Conservation (phyloP, 345 rosid species). For the Eucalyptus globulus region DNA sequence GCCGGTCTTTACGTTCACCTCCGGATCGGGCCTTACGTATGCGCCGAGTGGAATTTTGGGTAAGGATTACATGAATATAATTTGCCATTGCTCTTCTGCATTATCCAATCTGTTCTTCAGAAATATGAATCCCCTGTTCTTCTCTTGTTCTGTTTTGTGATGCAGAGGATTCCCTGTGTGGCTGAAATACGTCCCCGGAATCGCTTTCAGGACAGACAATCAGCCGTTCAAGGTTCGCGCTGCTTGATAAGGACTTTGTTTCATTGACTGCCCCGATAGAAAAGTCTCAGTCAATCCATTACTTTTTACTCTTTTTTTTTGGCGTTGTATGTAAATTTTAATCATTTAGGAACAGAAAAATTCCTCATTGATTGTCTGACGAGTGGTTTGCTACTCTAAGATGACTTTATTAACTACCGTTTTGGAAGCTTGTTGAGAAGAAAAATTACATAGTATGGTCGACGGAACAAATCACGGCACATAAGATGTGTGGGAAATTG, state of each 20-base stretch:
- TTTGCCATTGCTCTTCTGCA: not conserved
- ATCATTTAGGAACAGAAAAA: not conserved
- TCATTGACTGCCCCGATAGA: not conserved
- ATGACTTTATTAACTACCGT: not conserved
- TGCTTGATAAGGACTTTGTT: not conserved
- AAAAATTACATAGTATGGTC: not conserved
- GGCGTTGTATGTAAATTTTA: not conserved
- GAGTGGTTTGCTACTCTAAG: not conserved
- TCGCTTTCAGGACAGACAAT: conserved; percentile 33
- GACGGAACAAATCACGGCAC: not conserved
- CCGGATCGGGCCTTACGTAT: conserved; percentile 36
- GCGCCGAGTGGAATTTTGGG: conserved; percentile 39
- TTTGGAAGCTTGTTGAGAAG: not conserved
- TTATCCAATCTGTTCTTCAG: not conserved
- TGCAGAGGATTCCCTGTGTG: conserved; percentile 41
- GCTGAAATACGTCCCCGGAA: conserved; percentile 34
- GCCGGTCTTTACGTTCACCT: conserved; percentile 30
- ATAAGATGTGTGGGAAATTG: not conserved
- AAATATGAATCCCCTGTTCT: not conserved
- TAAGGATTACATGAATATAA: not conserved
- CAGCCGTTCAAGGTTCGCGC: conserved; percentile 1
- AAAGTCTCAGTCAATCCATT: not conserved
- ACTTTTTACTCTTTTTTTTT: not conserved
- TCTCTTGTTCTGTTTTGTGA: not conserved
- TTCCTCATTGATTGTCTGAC: not conserved